Conservation (phyloP, 257 asterid species). For the Lavandula angustifolia region DNA sequence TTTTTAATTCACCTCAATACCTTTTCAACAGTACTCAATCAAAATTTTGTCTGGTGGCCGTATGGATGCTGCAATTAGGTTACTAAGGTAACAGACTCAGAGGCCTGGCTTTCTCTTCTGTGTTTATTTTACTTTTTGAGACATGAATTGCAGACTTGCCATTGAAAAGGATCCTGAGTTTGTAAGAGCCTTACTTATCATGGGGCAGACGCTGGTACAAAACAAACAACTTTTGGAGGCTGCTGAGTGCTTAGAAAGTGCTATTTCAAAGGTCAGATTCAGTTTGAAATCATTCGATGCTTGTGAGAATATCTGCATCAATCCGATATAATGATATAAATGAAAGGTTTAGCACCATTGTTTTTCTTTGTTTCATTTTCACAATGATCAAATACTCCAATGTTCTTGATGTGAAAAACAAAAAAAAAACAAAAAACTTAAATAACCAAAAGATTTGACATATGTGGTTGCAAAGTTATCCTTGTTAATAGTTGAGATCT, state of each 20-base stretch:
- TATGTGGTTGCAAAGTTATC: not conserved
- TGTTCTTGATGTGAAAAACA: conserved; percentile 27
- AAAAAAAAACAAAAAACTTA: too few species aligned
- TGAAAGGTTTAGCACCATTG: not conserved
- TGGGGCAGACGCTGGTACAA: conserved; percentile 73
- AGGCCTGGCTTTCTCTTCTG: conserved; percentile 33
- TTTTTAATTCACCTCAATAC: conserved; percentile 24
- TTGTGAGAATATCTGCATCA: conserved; percentile 10
- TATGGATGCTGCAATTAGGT: conserved; percentile 52
- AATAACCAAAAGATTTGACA: conserved; percentile 3
- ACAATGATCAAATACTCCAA: not conserved
- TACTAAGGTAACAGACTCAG: conserved; percentile 51
- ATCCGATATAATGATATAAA: not conserved
- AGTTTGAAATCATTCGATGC: not conserved
- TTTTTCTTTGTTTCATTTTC: not conserved
- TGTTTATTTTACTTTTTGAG: conserved; percentile 37
- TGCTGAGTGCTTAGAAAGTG: conserved; percentile 63
- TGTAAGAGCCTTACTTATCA: conserved; percentile 64
- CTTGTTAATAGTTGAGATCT: not conserved
- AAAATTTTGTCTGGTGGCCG: conserved; percentile 50
- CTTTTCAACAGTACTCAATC: conserved; percentile 63
- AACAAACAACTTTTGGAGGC: conserved; percentile 55
- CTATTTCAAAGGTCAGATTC: conserved; percentile 65
- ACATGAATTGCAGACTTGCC: conserved; percentile 76
- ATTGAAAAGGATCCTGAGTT: conserved; percentile 80